Base-by-base conservation (phyloP, 1,284 basidiomycete species). In the Taiwanofungus camphoratus region DNA sequence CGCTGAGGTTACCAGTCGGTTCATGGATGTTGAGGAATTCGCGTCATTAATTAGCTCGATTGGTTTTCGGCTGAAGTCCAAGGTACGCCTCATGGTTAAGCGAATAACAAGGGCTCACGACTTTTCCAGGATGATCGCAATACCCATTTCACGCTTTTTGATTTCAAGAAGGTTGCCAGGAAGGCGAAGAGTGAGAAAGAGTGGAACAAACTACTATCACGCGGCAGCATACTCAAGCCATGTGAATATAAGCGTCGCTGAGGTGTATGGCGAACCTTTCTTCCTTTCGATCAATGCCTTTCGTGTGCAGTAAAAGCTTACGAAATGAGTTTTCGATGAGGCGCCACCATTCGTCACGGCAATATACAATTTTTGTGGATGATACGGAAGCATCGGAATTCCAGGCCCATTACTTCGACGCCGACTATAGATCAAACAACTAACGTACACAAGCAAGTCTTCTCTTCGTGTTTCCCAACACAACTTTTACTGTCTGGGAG, bases 201-300 rank as follows among this genome's bases (percentile, higher is more conserved):
- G 31, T 89, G 83, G 82, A 61, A 65, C n/a, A 72, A 69, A 36
- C 59, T 92, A 20, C 55, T 82, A 43, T 64, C 68, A 16, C 74
- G 75, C 53, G 84, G 87, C 13, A 64, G 71, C 51, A 62, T 83
- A 30, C 71, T 99, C 46, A 92, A 93, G 62, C 87, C 93, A 23
- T 99, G 96, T 66, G 88, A 98, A 64, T 99, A 99, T 65, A 99
- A 99, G 67, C 79, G 91, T 57, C 77, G 95, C 58, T 98, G 66
- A 74, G 18, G 27, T 37, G 32, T 15, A 11, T 13, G 37, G 26
- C 12, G 20, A 15, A n/a, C n/a, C n/a, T n/a, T n/a, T n/a, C n/a
- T n/a, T n/a, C n/a, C n/a, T n/a, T n/a, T n/a, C n/a, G n/a, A n/a
- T n/a, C n/a, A n/a, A n/a, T n/a, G n/a, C n/a, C n/a, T n/a, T n/a